Evolutionary conservation across 1,139 yeast genomes (phyloP).

Genomic region (Suhomyces bribrorum): DNA sequence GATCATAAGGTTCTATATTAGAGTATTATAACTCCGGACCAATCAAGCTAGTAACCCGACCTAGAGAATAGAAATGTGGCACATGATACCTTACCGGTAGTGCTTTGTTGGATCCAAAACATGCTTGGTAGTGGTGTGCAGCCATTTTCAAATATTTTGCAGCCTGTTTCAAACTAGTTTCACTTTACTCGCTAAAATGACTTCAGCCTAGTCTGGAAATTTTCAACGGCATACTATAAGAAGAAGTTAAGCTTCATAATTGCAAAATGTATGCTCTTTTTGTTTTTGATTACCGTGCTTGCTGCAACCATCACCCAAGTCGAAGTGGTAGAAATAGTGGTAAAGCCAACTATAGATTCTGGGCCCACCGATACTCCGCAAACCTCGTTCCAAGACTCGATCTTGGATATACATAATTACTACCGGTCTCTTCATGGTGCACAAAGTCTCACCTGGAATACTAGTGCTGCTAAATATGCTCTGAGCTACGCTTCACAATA

Average conservation of each 20-base stretch:
- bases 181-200: background rate
- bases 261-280: too few species aligned
- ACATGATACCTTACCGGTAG: too few species aligned
- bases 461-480: slow-evolving; percentile 32
- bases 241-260: too few species aligned
- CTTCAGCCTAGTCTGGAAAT: too few species aligned
- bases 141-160: too few species aligned
- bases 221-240: too few species aligned
- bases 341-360: slow-evolving; percentile 3
- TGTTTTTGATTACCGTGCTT: slow-evolving; percentile 1
- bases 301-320: slow-evolving; percentile 20
- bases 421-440: slow-evolving; percentile 33
- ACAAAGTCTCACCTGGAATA: slow-evolving; percentile 34
- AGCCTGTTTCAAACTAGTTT: slow-evolving; percentile 1
- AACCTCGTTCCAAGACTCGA: slow-evolving; percentile 10
- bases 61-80: too few species aligned
- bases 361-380: background rate
- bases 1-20: too few species aligned
- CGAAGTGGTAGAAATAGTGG: slow-evolving; percentile 18
- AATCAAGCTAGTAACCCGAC: too few species aligned
- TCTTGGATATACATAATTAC: slow-evolving; percentile 31
- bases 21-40: too few species aligned
- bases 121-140: too few species aligned
- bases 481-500: slow-evolving; percentile 29
- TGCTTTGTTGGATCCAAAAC: too few species aligned